These are phyloP conservation scores for Aspergillus sclerotialis DNA, from an alignment of 2,329 filamentous ascomycete species.

Conservation along the genomic window DNA sequence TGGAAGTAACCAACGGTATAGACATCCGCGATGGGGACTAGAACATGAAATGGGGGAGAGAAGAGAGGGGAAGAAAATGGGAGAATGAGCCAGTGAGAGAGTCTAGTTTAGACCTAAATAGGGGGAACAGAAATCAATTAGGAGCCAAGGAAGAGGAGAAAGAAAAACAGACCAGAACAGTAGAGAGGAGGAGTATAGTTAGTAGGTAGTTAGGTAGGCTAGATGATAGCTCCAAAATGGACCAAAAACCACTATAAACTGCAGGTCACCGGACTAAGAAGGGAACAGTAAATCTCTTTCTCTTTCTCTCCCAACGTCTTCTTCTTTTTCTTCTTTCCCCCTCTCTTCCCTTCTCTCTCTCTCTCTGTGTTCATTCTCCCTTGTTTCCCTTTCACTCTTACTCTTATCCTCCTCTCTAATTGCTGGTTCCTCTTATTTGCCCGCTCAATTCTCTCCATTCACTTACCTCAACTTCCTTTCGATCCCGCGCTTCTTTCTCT, in stretches of 20 bases:
- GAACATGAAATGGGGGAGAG: too few relatives aligned
- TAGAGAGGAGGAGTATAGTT: too few relatives aligned
- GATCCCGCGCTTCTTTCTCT: constrained; percentile 19
- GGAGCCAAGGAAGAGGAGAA: too few relatives aligned
- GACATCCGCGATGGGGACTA: too few relatives aligned
- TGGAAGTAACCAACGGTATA: too few relatives aligned
- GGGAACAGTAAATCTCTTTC: neutral
- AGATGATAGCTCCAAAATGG: too few relatives aligned
- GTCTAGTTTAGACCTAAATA: too few relatives aligned
- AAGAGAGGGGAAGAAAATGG: too few relatives aligned
- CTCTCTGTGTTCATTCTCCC: constrained; percentile 1
- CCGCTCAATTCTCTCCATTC: constrained; percentile 9
- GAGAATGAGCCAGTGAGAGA: constrained; percentile 1
- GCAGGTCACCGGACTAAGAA: neutral
- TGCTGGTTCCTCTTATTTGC: constrained; percentile 9
- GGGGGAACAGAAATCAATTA: too few relatives aligned
- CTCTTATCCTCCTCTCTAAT: constrained; percentile 4
- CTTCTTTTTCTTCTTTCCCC: constrained; percentile 8
- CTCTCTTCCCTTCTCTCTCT: constrained; percentile 2
- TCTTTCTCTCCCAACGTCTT: neutral
- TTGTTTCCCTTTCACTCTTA: constrained; percentile 1
- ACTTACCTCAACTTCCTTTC: constrained; percentile 10
- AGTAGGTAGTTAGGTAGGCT: too few relatives aligned
- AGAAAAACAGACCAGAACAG: too few relatives aligned
- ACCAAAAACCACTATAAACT: too few relatives aligned